Evolutionary conservation across 139 green algal genomes (phyloP).

Genomic region (Micromonas commoda): DNA sequence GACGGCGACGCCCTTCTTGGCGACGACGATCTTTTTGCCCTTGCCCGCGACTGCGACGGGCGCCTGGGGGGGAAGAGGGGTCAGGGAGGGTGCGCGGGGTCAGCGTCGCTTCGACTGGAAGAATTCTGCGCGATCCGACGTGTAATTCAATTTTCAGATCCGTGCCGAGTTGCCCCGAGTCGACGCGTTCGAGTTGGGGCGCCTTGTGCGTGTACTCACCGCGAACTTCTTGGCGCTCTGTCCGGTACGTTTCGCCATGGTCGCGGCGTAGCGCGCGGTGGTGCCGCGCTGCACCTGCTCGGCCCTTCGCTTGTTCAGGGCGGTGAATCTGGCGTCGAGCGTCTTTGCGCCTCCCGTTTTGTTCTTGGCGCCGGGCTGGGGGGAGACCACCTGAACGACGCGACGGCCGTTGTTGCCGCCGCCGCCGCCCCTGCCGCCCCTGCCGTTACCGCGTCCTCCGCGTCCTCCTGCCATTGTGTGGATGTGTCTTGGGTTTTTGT

Average conservation of each 20-base stretch:
- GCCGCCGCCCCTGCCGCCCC: no score
- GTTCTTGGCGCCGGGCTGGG: no score
- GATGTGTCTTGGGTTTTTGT: no score
- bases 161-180: no score
- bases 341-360: neutral
- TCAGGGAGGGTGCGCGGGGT: neutral
- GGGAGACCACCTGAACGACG: neutral
- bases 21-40: neutral
- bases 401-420: no score
- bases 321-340: neutral
- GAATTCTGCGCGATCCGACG: no score
- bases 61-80: neutral
- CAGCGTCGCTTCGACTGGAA: neutral
- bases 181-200: no score
- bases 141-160: neutral
- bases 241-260: neutral
- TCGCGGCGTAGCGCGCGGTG: neutral
- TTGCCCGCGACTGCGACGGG: neutral
- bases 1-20: neutral
- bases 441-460: neutral
- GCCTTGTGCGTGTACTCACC: no score
- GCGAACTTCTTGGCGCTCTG: neutral
- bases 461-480: neutral
- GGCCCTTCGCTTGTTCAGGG: neutral
- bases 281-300: neutral